Evolutionary conservation across 192 early-diverging fungal genomes (phyloP), one percentile per base, ranked within the genome.

Genomic region (Oehlia diaphana): DNA sequence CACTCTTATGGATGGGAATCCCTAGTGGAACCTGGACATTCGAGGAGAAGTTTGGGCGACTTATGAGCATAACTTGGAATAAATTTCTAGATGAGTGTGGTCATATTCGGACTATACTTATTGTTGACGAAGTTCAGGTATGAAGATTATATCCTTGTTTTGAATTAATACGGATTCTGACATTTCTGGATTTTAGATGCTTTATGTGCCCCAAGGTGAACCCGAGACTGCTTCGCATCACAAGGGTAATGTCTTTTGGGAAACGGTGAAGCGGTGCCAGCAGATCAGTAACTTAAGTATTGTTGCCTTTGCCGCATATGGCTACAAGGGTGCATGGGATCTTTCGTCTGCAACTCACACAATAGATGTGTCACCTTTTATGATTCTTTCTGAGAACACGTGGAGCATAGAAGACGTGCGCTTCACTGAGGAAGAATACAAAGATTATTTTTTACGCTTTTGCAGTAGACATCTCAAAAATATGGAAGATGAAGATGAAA

Each of bases 311-410:
- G 74, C 74, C n/a, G 50, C 62, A 76, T 76, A 76, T 76, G 74
- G 74, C 74, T 76, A 76, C 74, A 76, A 76, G 23, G 63, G 74
- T 58, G 74, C 74, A 19, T 76, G 74, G 19, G 74, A 76, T 58
- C n/a, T 23, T 76, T 76, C 74, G 4, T 66, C 64, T 26, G 64
- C 64, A 66, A 66, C 64, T 66, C 0, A 13, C 4, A 66, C 21
- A 66, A 66, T 66, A n/a, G 7, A 76, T 58, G 31, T 76, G 10
- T 35, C 13, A 76, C 74, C 21, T 14, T 76, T 76, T 13, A 6
- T 10, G 39, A 42, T n/a, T 39, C 37, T 5, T 39, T 5, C 0
- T 42, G 26, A 31, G 33, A 42, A 35, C 47, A 33, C 47, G 2
- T 42, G 63, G 74, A 5, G 74, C 26, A 35, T 76, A 58, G 4